Base-by-base conservation (phyloP, 495 filamentous ascomycete genomes). In the Aspergillus asperescens region DNA sequence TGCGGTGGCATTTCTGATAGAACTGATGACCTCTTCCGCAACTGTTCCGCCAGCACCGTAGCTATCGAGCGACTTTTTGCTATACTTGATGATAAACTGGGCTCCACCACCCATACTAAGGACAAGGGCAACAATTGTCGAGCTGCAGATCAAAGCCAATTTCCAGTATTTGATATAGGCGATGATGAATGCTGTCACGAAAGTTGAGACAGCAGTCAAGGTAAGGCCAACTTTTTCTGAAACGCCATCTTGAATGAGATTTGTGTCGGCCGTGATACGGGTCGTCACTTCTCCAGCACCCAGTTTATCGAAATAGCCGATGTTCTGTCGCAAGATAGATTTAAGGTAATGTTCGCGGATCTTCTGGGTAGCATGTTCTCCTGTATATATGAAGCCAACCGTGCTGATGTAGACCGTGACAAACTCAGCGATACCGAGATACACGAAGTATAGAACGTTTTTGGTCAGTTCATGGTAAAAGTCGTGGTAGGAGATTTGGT, bases 21-120 rank as follows among this genome's bases (percentile, higher is more conserved):
- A 95, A 61, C 87, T 92, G 63, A 98, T 83, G 50, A 96, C 91
- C 69, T 98, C 93, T 66, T 97, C 93, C 0, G 89, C 92, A 16
- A 98, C 79, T 0, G 86, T 90, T 40, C 92, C 92, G 61, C 90
- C 91, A 13, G 82, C 73, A 39, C 87, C 90, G 59, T 92, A 92
- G 4, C 87, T 80, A 38, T 85, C 75, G 42, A 96, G 74, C 25
- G 88, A 84, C 37, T 82, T 66, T 64, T 87, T 90, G 64, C 84
- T 89, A 62, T 77, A 93, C 60, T 84, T 89, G 62, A 90, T 69
- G 54, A 96, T 88, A 61, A 88, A 89, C 0, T 55, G 70, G 13
- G 87, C 89, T 2, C 82, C 79, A 43, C 66, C 71, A 25, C 86
- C 88, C 87, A 94, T 92, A 44, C 82, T 71, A 13, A 86, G 38